Evolutionary conservation across 2,329 filamentous ascomycete genomes (phyloP), one percentile per base, ranked within the genome.

Genomic region (Cladophialophora psammophila): DNA sequence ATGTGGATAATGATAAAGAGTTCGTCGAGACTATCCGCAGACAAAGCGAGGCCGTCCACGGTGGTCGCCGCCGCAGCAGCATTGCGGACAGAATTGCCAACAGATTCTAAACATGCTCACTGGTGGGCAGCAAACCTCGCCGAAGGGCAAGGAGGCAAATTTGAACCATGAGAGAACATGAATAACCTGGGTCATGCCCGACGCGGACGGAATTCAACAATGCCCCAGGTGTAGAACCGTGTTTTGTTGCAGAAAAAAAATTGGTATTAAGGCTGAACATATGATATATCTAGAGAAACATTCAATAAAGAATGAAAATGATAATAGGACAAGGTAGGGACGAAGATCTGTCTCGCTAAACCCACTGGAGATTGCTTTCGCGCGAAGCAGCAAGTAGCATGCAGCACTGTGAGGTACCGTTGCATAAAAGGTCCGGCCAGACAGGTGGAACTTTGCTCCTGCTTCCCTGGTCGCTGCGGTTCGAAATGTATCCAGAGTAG

Each of bases 1-100:
- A 73, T 42, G 66, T 71, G 20, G 69, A 70, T 34, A 69, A 71
- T 38, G 72, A 73, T 59, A 64, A 66, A 40, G 70, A 70, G 32
- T 72, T 67, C 50, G 63, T 69, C 38, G 67, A 72, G 62, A 68
- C 72, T 15, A 64, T 73, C 60, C 67, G 70, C 31, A 64, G 66
- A 4, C 65, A 72, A 55, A 73, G 72, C 52, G 45, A 64, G 34
- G 71, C 70, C n/a, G 32, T 54, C 35, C 58, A 54, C 0, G 65
- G 59, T 4, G 50, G 54, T 13, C 64, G 67, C 38, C 65, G 71
- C 38, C 56, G 62, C 18, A 67, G 66, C 58, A 72, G 71, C 56
- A 52, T 72, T 40, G 67, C 57, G 5, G 65, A 56, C 36, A 67
- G 45, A 52, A 63, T 69, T 35, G 64, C 61, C 35, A 69, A 72